Percentiles rank a stretch among this genome's conserved stretches.
Conservation (phyloP, 164 flowering plant species). For the Houttuynia cordata region DNA sequence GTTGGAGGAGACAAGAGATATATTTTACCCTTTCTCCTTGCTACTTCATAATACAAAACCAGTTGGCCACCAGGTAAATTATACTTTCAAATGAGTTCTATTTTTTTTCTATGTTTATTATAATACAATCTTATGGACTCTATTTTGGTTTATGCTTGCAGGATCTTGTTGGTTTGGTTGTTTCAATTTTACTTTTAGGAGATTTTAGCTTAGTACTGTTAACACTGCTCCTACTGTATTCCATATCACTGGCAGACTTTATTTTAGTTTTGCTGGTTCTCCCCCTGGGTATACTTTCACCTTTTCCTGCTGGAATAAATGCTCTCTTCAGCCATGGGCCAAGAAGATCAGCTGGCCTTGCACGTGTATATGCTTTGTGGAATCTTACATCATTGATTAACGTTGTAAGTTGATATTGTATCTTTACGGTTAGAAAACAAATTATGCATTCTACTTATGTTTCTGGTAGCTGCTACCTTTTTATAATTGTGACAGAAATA, state of each 20-base stretch:
- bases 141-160: constrained; percentile 22
- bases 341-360: constrained; percentile 73
- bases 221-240: constrained; percentile 74
- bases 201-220: constrained; percentile 85
- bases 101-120: background rate
- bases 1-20: constrained; percentile 65
- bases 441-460: too few species aligned
- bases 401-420: constrained; percentile 48
- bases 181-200: constrained; percentile 71
- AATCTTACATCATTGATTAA: constrained; percentile 73
- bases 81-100: too few species aligned
- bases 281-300: constrained; percentile 71
- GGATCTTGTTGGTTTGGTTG: constrained; percentile 93
- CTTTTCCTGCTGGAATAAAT: constrained; percentile 92
- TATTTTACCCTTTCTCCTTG: constrained; percentile 59
- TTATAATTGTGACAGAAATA: background rate
- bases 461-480: background rate
- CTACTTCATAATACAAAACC: constrained; percentile 83
- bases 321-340: constrained; percentile 93
- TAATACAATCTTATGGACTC: background rate
- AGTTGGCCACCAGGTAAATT: constrained; percentile 91
- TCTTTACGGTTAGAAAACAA: background rate
- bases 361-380: constrained; percentile 93
- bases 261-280: constrained; percentile 57
- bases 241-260: constrained; percentile 60